Evolutionary conservation across 495 filamentous ascomycete species (phyloP).

Genomic region (Penicillium taxi): DNA sequence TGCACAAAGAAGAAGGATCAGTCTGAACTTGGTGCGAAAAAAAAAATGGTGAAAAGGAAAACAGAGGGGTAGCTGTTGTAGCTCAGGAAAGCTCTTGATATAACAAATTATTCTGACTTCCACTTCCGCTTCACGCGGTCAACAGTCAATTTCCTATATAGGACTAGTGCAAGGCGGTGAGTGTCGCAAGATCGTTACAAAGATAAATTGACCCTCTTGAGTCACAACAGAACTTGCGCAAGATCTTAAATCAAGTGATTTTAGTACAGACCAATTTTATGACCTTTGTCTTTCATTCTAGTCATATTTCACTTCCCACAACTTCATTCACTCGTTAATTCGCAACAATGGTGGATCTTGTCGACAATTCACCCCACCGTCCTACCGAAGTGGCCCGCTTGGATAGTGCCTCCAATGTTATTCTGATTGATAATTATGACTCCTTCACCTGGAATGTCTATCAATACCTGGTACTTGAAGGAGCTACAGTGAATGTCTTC

Average conservation of each 20-base stretch:
- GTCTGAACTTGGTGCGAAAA: conserved; percentile 4
- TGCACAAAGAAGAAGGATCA: conserved; percentile 7
- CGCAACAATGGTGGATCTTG: conserved; percentile 40
- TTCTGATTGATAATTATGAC: conserved; percentile 98
- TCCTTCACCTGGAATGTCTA: conserved; percentile 99
- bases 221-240: too few species aligned
- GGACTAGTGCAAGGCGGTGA: conserved; percentile 36
- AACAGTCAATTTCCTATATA: conserved; percentile 35
- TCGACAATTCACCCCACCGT: conserved; percentile 83
- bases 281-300: neutral
- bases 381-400: conserved; percentile 60
- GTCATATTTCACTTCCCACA: neutral
- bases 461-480: conserved; percentile 92
- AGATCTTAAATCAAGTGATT: too few species aligned
- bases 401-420: conserved; percentile 73
- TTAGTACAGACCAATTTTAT: neutral
- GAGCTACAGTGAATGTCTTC: conserved; percentile 78
- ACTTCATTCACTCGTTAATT: neutral
- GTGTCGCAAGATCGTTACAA: neutral
- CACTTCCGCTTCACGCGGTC: conserved; percentile 24
- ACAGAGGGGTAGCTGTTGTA: conserved; percentile 1
- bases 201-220: conserved; percentile 8
- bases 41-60: conserved; percentile 4
- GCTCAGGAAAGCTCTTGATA: conserved; percentile 9
- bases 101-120: conserved; percentile 23